These are phyloP conservation scores for Pythium biforme DNA, from an alignment of 352 stramenopile genomes.

Conservation along the genomic window DNA sequence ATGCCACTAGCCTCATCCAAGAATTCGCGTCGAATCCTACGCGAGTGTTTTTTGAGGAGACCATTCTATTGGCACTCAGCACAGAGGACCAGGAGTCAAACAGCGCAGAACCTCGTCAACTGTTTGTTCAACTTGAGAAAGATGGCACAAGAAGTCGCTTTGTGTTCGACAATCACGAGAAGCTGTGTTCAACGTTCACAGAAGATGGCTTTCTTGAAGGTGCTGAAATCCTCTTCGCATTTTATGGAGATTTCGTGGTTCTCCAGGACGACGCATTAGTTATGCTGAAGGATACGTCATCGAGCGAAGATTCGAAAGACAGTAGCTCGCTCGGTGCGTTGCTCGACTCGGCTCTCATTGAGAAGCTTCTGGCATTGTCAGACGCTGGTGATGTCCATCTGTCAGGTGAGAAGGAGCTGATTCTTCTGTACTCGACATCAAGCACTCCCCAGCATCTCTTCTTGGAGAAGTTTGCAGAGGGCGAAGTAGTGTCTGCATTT, in stretches of 20 bases:
- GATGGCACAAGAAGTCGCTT: not conserved
- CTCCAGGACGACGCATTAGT: conserved; percentile 31
- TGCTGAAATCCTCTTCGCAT: conserved; percentile 35
- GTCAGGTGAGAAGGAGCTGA: conserved; percentile 9
- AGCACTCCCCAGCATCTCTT: conserved; percentile 8
- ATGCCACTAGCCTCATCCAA: conserved; percentile 35
- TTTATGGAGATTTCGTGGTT: conserved; percentile 56
- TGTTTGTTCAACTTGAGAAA: conserved; percentile 1
- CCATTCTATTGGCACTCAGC: not conserved
- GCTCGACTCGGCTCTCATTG: conserved; percentile 19
- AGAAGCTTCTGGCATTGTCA: not conserved
- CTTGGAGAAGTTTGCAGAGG: conserved; percentile 24
- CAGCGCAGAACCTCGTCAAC: not conserved
- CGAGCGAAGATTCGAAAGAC: not conserved
- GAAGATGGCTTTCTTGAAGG: not conserved
- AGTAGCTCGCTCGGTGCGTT: conserved; percentile 8
- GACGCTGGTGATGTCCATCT: not conserved
- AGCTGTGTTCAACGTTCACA: conserved; percentile 15
- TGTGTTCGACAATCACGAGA: conserved; percentile 34
- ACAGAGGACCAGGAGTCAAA: not conserved
- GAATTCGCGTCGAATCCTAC: not conserved
- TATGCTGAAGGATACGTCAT: conserved; percentile 24
- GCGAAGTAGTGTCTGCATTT: conserved; percentile 31
- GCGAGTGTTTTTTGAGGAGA: conserved; percentile 3
- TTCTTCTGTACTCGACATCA: conserved; percentile 24